These are phyloP conservation scores for Candida dendrica DNA, from an alignment of 805 yeast species.

Conservation along the genomic window DNA sequence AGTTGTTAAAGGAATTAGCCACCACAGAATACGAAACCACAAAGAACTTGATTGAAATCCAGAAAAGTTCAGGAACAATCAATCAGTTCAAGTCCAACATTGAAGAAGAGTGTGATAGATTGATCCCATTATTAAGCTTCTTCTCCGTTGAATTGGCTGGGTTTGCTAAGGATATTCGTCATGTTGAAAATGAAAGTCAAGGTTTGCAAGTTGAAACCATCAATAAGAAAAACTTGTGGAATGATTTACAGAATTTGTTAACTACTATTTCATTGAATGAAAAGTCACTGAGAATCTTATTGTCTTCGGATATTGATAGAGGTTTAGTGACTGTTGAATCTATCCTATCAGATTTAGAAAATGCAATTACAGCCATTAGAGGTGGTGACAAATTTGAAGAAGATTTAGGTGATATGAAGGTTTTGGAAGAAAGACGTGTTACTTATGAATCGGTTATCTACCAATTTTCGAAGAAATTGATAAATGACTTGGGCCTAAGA, in stretches of 20 bases:
- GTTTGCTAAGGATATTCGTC: constrained; percentile 60
- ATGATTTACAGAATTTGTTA: constrained; percentile 60
- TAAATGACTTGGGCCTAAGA: constrained; percentile 32
- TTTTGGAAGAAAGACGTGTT: constrained; percentile 57
- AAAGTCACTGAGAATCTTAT: constrained; percentile 40
- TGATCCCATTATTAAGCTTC: constrained; percentile 47
- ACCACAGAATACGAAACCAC: constrained; percentile 58
- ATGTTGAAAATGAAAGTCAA: constrained; percentile 66
- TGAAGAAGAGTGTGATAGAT: constrained; percentile 43
- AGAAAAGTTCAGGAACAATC: constrained; percentile 35
- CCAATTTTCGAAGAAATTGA: constrained; percentile 42
- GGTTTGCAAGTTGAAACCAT: constrained; percentile 80
- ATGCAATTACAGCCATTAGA: constrained; percentile 59
- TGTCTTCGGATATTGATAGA: constrained; percentile 40
- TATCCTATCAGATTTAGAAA: constrained; percentile 47
- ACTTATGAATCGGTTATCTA: constrained; percentile 50
- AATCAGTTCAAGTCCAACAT: constrained; percentile 36
- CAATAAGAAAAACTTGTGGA: constrained; percentile 70
- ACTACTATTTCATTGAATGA: constrained; percentile 64
- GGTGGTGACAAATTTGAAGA: constrained; percentile 35
- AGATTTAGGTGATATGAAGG: constrained; percentile 56
- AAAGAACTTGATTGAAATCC: constrained; percentile 44
- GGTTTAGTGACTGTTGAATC: constrained; percentile 46
- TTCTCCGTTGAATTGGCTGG: constrained; percentile 57
- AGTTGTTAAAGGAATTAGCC: constrained; percentile 52